phyloP scores from a whole-genome alignment of 2,329 filamentous ascomycete species.

The Arthroderma sp. region DNA sequence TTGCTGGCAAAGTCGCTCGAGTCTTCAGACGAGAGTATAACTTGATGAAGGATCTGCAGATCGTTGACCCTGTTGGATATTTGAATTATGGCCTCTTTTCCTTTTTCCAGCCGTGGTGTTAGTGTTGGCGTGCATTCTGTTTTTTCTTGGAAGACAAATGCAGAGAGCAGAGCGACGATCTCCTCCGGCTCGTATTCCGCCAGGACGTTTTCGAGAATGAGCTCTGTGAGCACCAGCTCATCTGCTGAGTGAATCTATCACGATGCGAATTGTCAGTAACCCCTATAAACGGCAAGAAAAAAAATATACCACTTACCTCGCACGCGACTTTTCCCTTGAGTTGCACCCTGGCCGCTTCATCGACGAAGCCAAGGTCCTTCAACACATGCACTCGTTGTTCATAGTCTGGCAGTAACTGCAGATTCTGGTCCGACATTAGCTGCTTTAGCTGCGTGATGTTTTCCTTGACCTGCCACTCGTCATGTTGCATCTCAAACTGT shows the following conservation, averaged over 20 bases:
- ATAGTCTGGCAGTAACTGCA: conserved; percentile 91
- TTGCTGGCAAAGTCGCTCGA: conserved; percentile 81
- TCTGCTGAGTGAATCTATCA: conserved; percentile 76
- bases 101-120: conserved; percentile 67
- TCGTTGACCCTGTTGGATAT: conserved; percentile 89
- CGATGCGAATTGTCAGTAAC: conserved; percentile 1
- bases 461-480: conserved; percentile 92
- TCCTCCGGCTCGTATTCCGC: conserved; percentile 92
- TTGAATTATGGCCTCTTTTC: conserved; percentile 70
- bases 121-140: conserved; percentile 69
- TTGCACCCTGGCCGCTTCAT: conserved; percentile 73
- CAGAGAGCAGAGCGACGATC: conserved; percentile 83
- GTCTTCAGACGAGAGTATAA: conserved; percentile 80
- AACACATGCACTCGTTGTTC: conserved; percentile 87
- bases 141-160: conserved; percentile 97
- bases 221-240: conserved; percentile 87
- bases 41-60: conserved; percentile 79
- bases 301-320: conserved; percentile 42
- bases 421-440: conserved; percentile 87
- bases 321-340: conserved; percentile 97
- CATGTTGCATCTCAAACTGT: conserved; percentile 87
- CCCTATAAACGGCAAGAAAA: neutral
- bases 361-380: conserved; percentile 83
- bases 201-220: conserved; percentile 91
- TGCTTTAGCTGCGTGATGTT: conserved; percentile 79